Percentiles rank a stretch among this genome's conserved stretches.
Evolutionary conservation across 2,329 filamentous ascomycete genomes (phyloP).

Genomic region (Fusarium sp.): DNA sequence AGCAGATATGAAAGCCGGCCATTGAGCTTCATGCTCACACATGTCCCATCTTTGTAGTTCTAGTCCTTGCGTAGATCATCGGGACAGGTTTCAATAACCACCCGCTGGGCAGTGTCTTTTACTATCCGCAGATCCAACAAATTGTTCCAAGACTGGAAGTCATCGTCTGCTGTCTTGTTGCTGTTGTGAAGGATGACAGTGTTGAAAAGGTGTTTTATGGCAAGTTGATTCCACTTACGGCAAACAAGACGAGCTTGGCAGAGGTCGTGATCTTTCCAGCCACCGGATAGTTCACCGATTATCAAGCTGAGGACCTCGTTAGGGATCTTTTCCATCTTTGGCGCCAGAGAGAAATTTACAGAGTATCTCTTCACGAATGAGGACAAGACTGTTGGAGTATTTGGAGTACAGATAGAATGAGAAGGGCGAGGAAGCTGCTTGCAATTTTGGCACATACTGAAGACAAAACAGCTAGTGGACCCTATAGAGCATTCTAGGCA

Average conservation of each 20-base stretch:
- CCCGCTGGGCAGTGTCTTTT: background rate
- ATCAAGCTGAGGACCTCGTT: background rate
- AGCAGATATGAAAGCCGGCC: background rate
- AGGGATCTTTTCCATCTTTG: background rate
- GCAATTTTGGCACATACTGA: no score
- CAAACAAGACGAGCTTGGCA: background rate
- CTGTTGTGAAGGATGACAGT: background rate
- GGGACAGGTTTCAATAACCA: background rate
- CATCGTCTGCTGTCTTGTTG: background rate
- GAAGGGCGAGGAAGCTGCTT: no score
- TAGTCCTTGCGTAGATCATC: background rate
- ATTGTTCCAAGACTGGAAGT: background rate
- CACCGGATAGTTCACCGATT: background rate
- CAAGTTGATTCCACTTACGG: background rate
- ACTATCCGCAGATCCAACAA: background rate
- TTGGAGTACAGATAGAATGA: no score
- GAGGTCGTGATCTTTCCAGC: background rate
- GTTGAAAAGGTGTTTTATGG: background rate
- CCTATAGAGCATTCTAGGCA: no score
- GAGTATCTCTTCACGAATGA: no score
- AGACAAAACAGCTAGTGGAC: no score
- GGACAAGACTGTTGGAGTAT: no score
- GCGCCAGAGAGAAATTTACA: no score
- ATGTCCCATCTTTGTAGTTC: background rate
- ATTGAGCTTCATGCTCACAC: background rate